These are phyloP conservation scores for Trametes polyzona DNA, from an alignment of 1,284 basidiomycete species.

Conservation along the genomic window DNA sequence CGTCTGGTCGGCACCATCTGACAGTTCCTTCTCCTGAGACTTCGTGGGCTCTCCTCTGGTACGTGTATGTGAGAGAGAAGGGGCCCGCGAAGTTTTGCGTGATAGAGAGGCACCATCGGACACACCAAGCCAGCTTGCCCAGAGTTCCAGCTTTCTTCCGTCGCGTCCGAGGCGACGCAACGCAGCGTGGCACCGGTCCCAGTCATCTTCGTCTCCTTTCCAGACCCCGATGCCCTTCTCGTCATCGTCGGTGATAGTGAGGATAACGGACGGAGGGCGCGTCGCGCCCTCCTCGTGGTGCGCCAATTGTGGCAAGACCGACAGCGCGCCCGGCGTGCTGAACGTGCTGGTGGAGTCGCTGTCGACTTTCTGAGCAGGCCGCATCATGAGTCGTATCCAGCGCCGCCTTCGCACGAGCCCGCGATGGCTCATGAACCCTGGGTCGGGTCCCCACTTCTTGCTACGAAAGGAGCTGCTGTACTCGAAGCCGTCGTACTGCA, in stretches of 20 bases:
- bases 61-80: conserved; percentile 30
- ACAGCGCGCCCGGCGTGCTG: conserved; percentile 1
- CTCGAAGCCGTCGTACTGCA: conserved; percentile 82
- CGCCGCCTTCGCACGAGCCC: conserved; percentile 75
- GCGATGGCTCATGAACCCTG: conserved; percentile 61
- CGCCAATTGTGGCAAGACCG: conserved; percentile 12
- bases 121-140: conserved; percentile 60
- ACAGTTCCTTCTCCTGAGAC: background rate
- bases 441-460: conserved; percentile 63
- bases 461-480: conserved; percentile 78
- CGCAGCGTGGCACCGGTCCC: conserved; percentile 58
- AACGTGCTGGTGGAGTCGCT: conserved; percentile 6
- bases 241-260: conserved; percentile 20
- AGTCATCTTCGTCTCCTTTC: conserved; percentile 56
- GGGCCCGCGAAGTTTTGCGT: background rate
- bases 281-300: conserved; percentile 30
- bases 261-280: conserved; percentile 34
- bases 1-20: background rate
- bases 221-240: conserved; percentile 34
- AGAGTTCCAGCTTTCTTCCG: conserved; percentile 72
- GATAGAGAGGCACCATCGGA: background rate
- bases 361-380: conserved; percentile 41
- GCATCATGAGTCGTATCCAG: conserved; percentile 82
- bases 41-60: background rate
- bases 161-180: conserved; percentile 61